Base-by-base conservation (phyloP, 306 rosid genomes). In the Dalbergia cultrata region DNA sequence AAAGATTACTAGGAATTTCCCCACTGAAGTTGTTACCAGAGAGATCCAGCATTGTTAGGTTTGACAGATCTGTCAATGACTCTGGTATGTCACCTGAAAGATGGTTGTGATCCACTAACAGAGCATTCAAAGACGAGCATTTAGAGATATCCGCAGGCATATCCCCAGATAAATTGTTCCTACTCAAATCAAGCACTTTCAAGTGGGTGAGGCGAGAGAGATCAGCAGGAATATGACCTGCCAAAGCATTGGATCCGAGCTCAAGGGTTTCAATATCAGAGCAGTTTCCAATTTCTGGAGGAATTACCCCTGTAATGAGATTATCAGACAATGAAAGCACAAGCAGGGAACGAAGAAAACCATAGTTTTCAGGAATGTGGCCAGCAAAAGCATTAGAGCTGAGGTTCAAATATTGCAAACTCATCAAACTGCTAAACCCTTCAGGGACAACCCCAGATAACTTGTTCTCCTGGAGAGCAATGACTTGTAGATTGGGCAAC, bases 381-480 rank as follows among this genome's bases (percentile, higher is more conserved):
- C 97, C 97, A 49, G 93, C 83, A 61, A 94, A 92, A 7, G 80
- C 79, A 84, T 94, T 94, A 34, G 90, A 86, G 47, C 97, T 94
- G 34, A 94, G 94, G 39, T 94, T 94, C 85, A 94, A 72, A 70
- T 82, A 78, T 33, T 84, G 83, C 85, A 94, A 81, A 80, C 95
- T 86, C 92, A 77, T 79, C 89, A 92, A 87, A 81, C 97, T 94
- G 87, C 98, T 94, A 72, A 94, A 94, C 22, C 98, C 98, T 80
- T 94, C 97, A 61, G 97, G 98, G 9, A 94, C 91, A 49, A 77
- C 89, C 39, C 97, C 97, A 43, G 91, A 90, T 18, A 94, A 70
- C 76, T 68, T 81, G 77, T 94, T 94, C 71, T 92, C 95, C 80
- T 92, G 97, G 59, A 94, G 67, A 41, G 93, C 89, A 82, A 92